Percentiles rank a stretch among this genome's conserved stretches.
phyloP scores from a whole-genome alignment of 2,329 filamentous ascomycete genomes.

The Ophiostoma ips region DNA sequence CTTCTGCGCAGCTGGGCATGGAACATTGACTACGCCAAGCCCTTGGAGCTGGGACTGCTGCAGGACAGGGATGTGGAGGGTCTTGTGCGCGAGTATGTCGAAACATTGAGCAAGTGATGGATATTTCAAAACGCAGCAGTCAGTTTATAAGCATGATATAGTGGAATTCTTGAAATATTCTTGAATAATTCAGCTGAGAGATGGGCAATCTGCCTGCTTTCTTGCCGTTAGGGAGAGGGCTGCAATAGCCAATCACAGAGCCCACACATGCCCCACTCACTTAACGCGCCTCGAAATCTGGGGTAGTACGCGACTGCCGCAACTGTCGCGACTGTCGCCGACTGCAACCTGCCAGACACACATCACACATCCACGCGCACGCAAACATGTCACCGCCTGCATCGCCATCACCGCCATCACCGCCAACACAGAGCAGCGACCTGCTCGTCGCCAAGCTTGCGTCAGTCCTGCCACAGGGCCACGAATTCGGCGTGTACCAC shows the following conservation, averaged over 20 bases:
- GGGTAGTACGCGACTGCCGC: neutral
- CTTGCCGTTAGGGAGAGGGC: too few species aligned
- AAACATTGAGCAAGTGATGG: conserved; percentile 19
- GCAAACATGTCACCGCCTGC: neutral
- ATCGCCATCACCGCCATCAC: neutral
- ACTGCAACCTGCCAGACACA: too few species aligned
- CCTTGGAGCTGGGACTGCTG: conserved; percentile 36
- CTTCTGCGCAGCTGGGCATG: conserved; percentile 48
- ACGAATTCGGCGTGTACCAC: conserved; percentile 62
- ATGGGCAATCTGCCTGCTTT: too few species aligned
- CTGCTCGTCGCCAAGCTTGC: conserved; percentile 28
- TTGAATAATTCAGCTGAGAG: too few species aligned
- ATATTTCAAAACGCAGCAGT: too few species aligned
- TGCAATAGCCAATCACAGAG: neutral
- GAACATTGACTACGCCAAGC: conserved; percentile 38
- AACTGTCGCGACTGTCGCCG: too few species aligned
- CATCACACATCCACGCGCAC: neutral
- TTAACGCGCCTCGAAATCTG: neutral
- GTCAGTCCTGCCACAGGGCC: conserved; percentile 37
- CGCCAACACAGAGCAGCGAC: neutral
- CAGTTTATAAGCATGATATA: too few species aligned
- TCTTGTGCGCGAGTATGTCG: conserved; percentile 41
- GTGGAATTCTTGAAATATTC: too few species aligned
- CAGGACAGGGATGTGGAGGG: conserved; percentile 38
- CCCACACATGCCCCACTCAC: too few species aligned